phyloP scores from a whole-genome alignment of 768 basidiomycete species.

The Phanerochaete sordida region DNA sequence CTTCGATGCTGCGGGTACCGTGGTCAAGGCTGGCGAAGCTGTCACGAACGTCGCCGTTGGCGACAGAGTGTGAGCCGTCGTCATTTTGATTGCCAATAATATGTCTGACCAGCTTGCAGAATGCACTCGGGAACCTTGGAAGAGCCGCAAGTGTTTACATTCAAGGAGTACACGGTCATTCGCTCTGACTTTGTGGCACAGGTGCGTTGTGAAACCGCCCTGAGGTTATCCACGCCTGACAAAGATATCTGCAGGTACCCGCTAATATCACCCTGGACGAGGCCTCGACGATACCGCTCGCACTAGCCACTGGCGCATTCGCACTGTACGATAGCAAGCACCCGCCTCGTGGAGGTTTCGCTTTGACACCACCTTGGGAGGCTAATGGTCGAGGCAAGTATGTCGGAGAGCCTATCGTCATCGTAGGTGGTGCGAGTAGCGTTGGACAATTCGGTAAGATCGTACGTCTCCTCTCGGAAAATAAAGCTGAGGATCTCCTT shows the following conservation, averaged over 20 bases:
- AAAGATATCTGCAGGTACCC: not conserved
- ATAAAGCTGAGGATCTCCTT: too few species aligned
- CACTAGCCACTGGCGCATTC: slow-evolving; percentile 1
- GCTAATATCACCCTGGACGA: slow-evolving; percentile 9
- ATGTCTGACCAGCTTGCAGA: slow-evolving; percentile 3
- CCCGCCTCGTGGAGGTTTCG: not conserved
- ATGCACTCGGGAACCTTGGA: slow-evolving; percentile 18
- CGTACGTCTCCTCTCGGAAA: not conserved
- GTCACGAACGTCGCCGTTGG: slow-evolving; percentile 35
- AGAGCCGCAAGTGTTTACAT: slow-evolving; percentile 14
- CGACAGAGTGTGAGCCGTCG: slow-evolving; percentile 30
- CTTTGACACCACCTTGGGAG: slow-evolving; percentile 24
- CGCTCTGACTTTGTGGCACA: slow-evolving; percentile 25
- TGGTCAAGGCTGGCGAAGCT: slow-evolving; percentile 35
- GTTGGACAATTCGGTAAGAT: slow-evolving; percentile 23
- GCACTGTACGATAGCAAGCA: slow-evolving; percentile 1
- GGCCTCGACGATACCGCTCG: slow-evolving; percentile 8
- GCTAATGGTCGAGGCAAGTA: slow-evolving; percentile 24
- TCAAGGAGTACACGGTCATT: slow-evolving; percentile 26
- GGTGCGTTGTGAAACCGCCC: not conserved
- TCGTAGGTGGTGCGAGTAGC: slow-evolving; percentile 22
- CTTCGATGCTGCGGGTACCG: slow-evolving; percentile 35
- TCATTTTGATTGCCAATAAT: not conserved
- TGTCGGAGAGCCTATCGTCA: slow-evolving; percentile 23
- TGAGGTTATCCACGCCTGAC: too few species aligned